Percentiles rank a stretch among this genome's conserved stretches.
Conservation (phyloP, 768 basidiomycete species). For the Termitomyces sp. region DNA sequence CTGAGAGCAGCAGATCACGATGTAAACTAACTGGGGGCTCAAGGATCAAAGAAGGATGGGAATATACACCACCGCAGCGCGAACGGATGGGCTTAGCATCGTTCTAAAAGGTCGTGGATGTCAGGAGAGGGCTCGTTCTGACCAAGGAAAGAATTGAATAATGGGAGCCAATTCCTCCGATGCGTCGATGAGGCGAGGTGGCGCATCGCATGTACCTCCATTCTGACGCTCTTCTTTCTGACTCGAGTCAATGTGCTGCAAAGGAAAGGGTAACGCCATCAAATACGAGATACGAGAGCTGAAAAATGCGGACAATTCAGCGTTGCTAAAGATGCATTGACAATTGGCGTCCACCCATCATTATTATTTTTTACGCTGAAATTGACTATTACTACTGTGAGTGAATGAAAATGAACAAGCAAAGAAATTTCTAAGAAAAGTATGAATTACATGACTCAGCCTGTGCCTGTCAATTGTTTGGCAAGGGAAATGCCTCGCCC, state of each 20-base stretch:
- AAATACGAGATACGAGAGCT: too few species aligned
- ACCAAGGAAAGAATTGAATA: conserved; percentile 37
- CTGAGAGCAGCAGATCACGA: background rate
- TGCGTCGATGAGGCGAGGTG: too few species aligned
- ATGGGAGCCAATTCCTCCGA: conserved; percentile 22
- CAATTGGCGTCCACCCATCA: background rate
- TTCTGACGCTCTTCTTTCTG: too few species aligned
- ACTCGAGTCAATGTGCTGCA: too few species aligned
- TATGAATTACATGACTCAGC: conserved; percentile 1
- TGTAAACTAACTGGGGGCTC: conserved; percentile 6
- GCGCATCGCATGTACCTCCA: too few species aligned
- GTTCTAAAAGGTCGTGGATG: conserved; percentile 54
- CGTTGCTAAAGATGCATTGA: background rate
- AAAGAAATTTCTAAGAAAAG: background rate
- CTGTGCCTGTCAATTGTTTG: conserved; percentile 67
- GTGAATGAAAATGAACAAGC: background rate
- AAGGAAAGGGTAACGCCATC: too few species aligned
- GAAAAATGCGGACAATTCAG: background rate
- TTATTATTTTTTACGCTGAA: background rate
- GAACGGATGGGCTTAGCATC: conserved; percentile 59
- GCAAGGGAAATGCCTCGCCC: conserved; percentile 74
- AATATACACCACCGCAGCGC: conserved; percentile 58
- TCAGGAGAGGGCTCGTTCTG: background rate
- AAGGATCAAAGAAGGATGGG: conserved; percentile 51
- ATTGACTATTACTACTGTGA: background rate